Base-by-base conservation (phyloP, 2,329 filamentous ascomycete species). In the Penicillium expansum region DNA sequence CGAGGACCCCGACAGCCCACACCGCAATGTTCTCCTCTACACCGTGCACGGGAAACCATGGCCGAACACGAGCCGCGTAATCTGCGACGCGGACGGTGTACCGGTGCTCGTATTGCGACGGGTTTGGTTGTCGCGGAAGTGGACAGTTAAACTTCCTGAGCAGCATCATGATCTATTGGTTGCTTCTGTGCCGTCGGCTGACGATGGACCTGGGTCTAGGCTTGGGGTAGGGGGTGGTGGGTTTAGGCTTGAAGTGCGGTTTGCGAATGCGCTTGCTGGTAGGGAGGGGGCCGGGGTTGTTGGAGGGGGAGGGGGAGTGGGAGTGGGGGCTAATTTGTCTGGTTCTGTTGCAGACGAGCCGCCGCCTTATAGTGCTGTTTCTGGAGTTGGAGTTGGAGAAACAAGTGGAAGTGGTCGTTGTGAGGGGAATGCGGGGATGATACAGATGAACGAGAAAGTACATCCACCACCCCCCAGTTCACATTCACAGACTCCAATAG, bases 41-140 rank as follows among this genome's bases (percentile, higher is more conserved):
- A 64, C 57, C 42, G 63, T 63, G 7, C 16, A 38, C 33, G 56
- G 57, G 7, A 60, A 60, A 22, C 52, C 59, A 54, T 65, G 64
- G 64, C 58, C 55, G 8, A 61, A 60, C 57, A 20, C 56, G 44
- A 37, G 48, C 1, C 64, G 63, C 27, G 35, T 62, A 32, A 60
- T 67, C 38, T 59, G 60, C 42, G 55, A 62, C 33, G 32, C 59
- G 1, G 37, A 39, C 0, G 59, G 56, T 0, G 33, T 52, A 8
- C 62, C 64, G 1, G 27, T 66, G 0, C 64, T 67, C 30, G 57
- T 58, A 13, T 42, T 67, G 0, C 52, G 56, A 20, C 60, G 63
- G 0, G 52, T 49, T 18, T 67, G 63, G 64, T 13, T 56, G 4
- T 32, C 52, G 2, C 41, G 48, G 6, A 56, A 30, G 3, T 56